Conservation (phyloP, 2,329 filamentous ascomycete genomes). For the Pseudocercospora fijiensis region DNA sequence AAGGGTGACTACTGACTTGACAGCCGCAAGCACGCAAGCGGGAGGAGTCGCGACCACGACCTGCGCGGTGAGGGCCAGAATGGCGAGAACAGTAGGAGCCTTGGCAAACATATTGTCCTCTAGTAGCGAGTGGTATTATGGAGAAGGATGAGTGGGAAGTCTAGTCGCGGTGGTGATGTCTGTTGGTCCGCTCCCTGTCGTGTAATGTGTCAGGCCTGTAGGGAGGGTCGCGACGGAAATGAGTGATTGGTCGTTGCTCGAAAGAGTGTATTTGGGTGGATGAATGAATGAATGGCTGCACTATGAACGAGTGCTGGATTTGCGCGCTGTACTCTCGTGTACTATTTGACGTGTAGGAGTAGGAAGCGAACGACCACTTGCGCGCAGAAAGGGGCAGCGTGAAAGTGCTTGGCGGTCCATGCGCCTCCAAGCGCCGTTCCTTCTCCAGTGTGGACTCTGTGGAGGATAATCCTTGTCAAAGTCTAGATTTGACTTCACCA, state of each 20-base stretch:
- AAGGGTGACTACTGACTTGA: conserved; percentile 45
- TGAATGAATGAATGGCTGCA: conserved; percentile 16
- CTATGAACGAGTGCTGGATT: not conserved
- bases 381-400: conserved; percentile 1
- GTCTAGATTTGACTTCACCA: not conserved
- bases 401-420: not conserved
- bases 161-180: not conserved
- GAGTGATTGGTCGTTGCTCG: conserved; percentile 12
- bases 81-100: conserved; percentile 44
- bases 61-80: conserved; percentile 48
- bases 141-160: not conserved
- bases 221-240: conserved; percentile 10
- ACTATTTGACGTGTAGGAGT: not conserved
- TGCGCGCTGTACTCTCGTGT: not conserved
- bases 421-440: not conserved
- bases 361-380: not conserved
- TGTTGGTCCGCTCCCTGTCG: not conserved
- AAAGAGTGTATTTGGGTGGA: conserved; percentile 10
- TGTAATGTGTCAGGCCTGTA: conserved; percentile 6
- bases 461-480: not conserved
- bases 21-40: conserved; percentile 52
- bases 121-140: not conserved
- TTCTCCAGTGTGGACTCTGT: not conserved
- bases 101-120: conserved; percentile 48
- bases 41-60: conserved; percentile 46